Conservation (phyloP, 371 early-diverging fungal species). For the Mortierella sp. region DNA sequence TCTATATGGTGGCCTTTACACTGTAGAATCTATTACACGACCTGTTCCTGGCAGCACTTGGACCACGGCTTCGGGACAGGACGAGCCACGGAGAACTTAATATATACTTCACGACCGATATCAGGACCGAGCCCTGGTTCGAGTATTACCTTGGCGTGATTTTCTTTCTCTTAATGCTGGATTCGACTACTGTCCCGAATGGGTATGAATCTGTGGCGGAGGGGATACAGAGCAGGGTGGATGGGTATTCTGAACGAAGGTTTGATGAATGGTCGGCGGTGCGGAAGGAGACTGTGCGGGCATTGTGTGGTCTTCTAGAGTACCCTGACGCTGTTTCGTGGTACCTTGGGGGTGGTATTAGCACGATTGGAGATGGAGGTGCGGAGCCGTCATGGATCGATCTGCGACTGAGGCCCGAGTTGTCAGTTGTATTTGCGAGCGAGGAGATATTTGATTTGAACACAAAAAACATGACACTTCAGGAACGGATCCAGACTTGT, state of each 20-base stretch:
- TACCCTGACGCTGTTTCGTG: background rate
- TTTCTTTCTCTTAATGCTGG: slow-evolving; percentile 19
- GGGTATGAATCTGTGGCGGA: background rate
- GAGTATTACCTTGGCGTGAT: slow-evolving; percentile 27
- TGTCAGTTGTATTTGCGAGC: slow-evolving; percentile 15
- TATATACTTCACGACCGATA: slow-evolving; percentile 23
- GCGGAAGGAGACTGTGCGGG: slow-evolving; percentile 18
- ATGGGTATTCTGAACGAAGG: slow-evolving; percentile 15
- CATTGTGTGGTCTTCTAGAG: slow-evolving; percentile 1
- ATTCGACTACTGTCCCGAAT: background rate
- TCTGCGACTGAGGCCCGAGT: background rate
- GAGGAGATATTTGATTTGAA: background rate
- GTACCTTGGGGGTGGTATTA: background rate
- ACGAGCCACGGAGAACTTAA: slow-evolving; percentile 54
- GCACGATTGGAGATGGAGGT: too few species aligned
- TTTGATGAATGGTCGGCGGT: slow-evolving; percentile 37
- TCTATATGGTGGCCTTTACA: too few species aligned
- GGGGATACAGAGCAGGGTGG: slow-evolving; percentile 1
- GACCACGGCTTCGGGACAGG: slow-evolving; percentile 53
- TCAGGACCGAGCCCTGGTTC: slow-evolving; percentile 36
- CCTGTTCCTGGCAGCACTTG: slow-evolving; percentile 32
- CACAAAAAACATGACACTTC: background rate
- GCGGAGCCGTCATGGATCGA: background rate
- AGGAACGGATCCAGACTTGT: background rate
- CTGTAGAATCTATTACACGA: slow-evolving; percentile 38